Percentiles rank a stretch among this genome's conserved stretches.
These are phyloP conservation scores for Paramecium caudatum DNA, from an alignment of 73 alveolate genomes.

Conservation along the genomic window DNA sequence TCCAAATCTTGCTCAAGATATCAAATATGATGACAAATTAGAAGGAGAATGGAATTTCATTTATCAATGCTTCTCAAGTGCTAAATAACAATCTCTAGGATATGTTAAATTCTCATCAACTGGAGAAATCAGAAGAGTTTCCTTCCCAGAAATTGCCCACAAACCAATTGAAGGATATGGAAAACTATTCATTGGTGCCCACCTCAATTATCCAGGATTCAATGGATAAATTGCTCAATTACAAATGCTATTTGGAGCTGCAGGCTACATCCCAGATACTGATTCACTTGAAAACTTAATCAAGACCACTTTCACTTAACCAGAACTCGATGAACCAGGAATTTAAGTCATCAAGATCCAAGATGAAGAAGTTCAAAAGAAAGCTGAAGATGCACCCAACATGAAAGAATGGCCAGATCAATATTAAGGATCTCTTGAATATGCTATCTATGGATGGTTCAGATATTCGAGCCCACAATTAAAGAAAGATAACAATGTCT, in stretches of 20 bases:
- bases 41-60: constrained; percentile 69
- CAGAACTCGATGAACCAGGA: background rate
- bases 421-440: constrained; percentile 26
- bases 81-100: constrained; percentile 21
- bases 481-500: constrained; percentile 23
- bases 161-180: constrained; percentile 46
- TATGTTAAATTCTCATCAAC: constrained; percentile 11
- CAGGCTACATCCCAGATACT: constrained; percentile 1
- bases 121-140: constrained; percentile 39
- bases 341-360: background rate
- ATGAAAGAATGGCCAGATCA: constrained; percentile 41
- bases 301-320: background rate
- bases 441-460: constrained; percentile 62
- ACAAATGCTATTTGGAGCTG: constrained; percentile 34
- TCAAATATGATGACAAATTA: constrained; percentile 45
- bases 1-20: constrained; percentile 29
- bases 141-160: constrained; percentile 53
- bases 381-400: background rate
- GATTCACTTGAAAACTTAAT: background rate
- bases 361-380: background rate
- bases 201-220: constrained; percentile 26
- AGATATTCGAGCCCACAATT: constrained; percentile 33
- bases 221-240: constrained; percentile 23
- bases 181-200: background rate
- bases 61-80: constrained; percentile 19